Base-by-base conservation (phyloP, 257 asterid species). In the Paulownia fortunei region DNA sequence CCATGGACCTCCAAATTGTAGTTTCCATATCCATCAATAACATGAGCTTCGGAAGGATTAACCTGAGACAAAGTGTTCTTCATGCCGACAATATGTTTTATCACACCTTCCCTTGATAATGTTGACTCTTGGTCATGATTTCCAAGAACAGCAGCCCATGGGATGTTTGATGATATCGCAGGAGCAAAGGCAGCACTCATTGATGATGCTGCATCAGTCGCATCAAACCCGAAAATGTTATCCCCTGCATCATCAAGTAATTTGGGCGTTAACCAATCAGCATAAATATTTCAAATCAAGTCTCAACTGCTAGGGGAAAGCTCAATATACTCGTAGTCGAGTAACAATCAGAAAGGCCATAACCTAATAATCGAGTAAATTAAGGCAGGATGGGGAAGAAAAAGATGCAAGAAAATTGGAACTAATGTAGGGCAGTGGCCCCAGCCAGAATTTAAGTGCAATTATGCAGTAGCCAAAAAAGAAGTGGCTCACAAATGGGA, bases 121-220 rank as follows among this genome's bases (percentile, higher is more conserved):
- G 97, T 78, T 12, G 97, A 93, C 80, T 95, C 92, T 54, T 95
- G 99, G 77, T 95, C 99, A 69, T 95, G 99, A 76, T 95, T 95
- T 36, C 99, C 99, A 9, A 95, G 86, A 60, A 95, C 92, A 6
- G 98, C 99, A 12, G 97, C 97, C 98, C 98, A 95, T 9, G 97
- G 97, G 36, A 91, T 90, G 80, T 85, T 85, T 26, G 96, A 84
- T 0, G 87, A 54, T 30, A 93, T 69, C 5, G 98, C 99, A 6
- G 97, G 94, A 30, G 90, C 90, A 84, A 95, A 93, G 8, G 99
- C 99, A 23, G 88, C 90, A 52, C 88, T 66, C 98, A 95, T 87
- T 4, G 99, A 95, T 55, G 79, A 54, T 27, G 79, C 94, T 12
- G 99, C 87, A 79, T 93, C 90, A 0, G 84, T 86, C 2, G 94